These are phyloP conservation scores for Bipolaris oryzae DNA, from an alignment of 2,329 filamentous ascomycete genomes.

Conservation along the genomic window DNA sequence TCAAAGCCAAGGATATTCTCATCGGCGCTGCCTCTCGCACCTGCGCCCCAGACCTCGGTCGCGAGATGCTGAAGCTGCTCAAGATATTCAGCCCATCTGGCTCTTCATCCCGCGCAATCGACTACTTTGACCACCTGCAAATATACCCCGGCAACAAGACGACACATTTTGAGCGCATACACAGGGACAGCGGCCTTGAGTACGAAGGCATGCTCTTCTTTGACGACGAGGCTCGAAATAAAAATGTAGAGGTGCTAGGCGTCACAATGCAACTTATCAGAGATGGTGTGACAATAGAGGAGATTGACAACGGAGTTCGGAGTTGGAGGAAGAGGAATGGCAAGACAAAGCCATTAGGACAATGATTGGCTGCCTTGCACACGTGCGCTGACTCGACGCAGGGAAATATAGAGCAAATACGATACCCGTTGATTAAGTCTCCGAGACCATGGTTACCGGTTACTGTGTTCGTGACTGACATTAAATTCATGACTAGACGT, in stretches of 20 bases:
- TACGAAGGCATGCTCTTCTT: slow-evolving; percentile 94
- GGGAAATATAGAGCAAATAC: not conserved
- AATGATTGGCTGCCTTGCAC: not conserved
- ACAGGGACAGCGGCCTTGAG: slow-evolving; percentile 70
- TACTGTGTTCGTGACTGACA: not conserved
- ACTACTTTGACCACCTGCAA: slow-evolving; percentile 63
- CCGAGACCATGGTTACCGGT: not conserved
- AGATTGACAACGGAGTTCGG: slow-evolving; percentile 78
- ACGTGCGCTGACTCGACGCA: not conserved
- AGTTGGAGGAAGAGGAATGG: slow-evolving; percentile 80
- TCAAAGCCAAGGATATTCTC: slow-evolving; percentile 55
- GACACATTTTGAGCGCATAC: slow-evolving; percentile 79
- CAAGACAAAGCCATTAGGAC: slow-evolving; percentile 29
- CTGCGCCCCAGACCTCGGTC: slow-evolving; percentile 75
- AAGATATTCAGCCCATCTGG: slow-evolving; percentile 64
- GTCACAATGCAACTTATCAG: slow-evolving; percentile 83
- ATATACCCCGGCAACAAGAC: slow-evolving; percentile 80
- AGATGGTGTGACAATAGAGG: slow-evolving; percentile 76
- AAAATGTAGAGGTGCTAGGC: slow-evolving; percentile 78
- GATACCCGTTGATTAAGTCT: not conserved
- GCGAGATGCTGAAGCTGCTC: slow-evolving; percentile 79
- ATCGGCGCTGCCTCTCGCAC: slow-evolving; percentile 83
- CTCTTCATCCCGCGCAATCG: slow-evolving; percentile 48
- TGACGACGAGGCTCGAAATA: slow-evolving; percentile 87
- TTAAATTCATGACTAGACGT: not conserved